phyloP scores from a whole-genome alignment of 1,284 basidiomycete species.

The Pterulicium gracile region DNA sequence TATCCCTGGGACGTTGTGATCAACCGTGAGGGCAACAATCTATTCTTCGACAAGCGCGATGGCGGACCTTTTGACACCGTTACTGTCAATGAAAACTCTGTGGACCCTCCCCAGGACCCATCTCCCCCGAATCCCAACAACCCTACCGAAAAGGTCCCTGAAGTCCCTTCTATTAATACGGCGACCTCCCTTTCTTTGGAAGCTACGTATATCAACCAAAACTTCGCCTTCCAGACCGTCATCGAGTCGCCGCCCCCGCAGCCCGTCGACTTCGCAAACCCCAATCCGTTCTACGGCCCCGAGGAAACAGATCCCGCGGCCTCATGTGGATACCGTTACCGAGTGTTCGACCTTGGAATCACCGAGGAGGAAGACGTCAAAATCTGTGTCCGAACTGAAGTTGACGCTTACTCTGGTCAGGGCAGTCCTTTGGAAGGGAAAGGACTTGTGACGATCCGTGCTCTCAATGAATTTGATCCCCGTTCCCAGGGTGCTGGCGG shows the following conservation, averaged over 20 bases:
- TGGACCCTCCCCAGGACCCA: constrained; percentile 88
- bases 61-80: constrained; percentile 96
- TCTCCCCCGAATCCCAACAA: constrained; percentile 69
- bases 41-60: constrained; percentile 98
- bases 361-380: constrained; percentile 87
- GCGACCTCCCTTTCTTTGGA: constrained; percentile 92
- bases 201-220: constrained; percentile 98
- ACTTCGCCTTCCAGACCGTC: constrained; percentile 96
- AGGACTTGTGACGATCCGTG: constrained; percentile 84
- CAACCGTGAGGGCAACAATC: constrained; percentile 83
- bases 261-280: constrained; percentile 64
- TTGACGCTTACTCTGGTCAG: constrained; percentile 77
- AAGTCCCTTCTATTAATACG: constrained; percentile 79
- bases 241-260: constrained; percentile 57
- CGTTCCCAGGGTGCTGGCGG: constrained; percentile 83
- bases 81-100: constrained; percentile 98
- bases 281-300: constrained; percentile 94
- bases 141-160: constrained; percentile 58
- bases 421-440: constrained; percentile 64
- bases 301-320: constrained; percentile 94
- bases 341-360: constrained; percentile 89
- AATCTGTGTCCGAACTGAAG: constrained; percentile 91
- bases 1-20: constrained; percentile 99
- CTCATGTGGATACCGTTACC: constrained; percentile 93
- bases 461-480: constrained; percentile 97